Percentiles rank a stretch among this genome's conserved stretches.
Evolutionary conservation across 768 basidiomycete genomes (phyloP).

Genomic region (Kwoniella sp.): DNA sequence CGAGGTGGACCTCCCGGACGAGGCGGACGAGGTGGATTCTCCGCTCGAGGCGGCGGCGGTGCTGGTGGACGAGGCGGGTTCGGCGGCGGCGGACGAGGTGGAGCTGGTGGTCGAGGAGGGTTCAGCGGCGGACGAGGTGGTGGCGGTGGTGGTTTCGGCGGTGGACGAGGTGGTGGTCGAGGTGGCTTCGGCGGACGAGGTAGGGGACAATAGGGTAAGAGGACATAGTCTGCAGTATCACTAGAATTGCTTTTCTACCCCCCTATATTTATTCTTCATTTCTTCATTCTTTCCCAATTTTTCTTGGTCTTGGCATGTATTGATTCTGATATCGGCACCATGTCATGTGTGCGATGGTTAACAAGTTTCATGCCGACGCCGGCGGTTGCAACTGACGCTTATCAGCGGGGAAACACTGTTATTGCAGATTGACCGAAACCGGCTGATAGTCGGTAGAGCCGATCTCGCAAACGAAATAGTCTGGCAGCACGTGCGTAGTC

Average conservation of each 20-base stretch:
- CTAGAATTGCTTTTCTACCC: background rate
- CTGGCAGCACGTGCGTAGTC: too few relatives aligned
- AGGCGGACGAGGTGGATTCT: slow-evolving; percentile 57
- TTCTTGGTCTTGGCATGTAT: slow-evolving; percentile 19
- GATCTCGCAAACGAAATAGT: too few relatives aligned
- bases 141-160: slow-evolving; percentile 26
- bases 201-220: slow-evolving; percentile 13
- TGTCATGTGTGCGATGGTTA: too few relatives aligned
- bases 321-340: background rate
- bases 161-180: slow-evolving; percentile 18
- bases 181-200: slow-evolving; percentile 24
- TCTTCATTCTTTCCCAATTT: background rate
- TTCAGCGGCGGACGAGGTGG: slow-evolving; percentile 36
- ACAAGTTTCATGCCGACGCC: too few relatives aligned
- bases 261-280: too few relatives aligned
- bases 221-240: background rate
- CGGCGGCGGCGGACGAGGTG: slow-evolving; percentile 36
- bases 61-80: slow-evolving; percentile 39
- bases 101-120: slow-evolving; percentile 42
- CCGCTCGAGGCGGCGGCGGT: slow-evolving; percentile 51
- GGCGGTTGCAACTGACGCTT: too few relatives aligned
- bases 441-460: too few relatives aligned
- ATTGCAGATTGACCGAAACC: too few relatives aligned
- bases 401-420: too few relatives aligned
- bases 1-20: slow-evolving; percentile 52